Evolutionary conservation across 768 basidiomycete genomes (phyloP), one percentile per base, ranked within the genome.

Genomic region (Lactarius hatsudake): DNA sequence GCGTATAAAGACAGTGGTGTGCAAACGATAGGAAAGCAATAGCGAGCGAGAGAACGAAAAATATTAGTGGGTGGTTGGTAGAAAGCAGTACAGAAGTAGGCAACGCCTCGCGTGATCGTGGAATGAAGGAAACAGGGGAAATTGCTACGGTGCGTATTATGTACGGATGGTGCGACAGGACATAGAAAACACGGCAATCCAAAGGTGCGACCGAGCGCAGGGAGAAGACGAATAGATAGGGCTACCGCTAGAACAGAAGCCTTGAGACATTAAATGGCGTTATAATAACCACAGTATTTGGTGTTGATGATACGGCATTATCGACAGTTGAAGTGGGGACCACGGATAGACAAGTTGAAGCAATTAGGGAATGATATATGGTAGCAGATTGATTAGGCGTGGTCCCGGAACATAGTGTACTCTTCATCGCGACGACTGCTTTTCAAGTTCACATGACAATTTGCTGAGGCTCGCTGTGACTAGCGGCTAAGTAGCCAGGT

Each of bases 391-490:
- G 51, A 64, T 67, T 67, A 67, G 6, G 62, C 3, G 43, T 45
- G 42, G 53, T 63, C 59, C 62, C 32, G 55, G 63, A 61, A 38
- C 38, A 40, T 68, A 68, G 40, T 15, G 54, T 68, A 68, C 42
- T 60, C 61, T 63, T 67, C 66, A 28, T 66, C 45, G 54, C 40
- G 57, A 38, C 60, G 20, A 56, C n/a, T 45, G 32, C 23, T 32
- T 65, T 63, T 54, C 38, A 28, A 4, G 15, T 61, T 73, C 69
- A 73, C 72, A 73, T 71, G 36, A 60, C 68, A 51, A 72, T 70
- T 64, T 57, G 67, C 59, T 70, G 71, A 32, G 71, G 42, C 38
- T 72, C 66, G 61, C 53, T 58, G 57, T 68, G 66, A 23, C 23
- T 61, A 23, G 59, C 48, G 42, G 38, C 45, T 26, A 69, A 71